phyloP scores from a whole-genome alignment of 1,139 yeast species.

The Debaryomyces udenii region DNA sequence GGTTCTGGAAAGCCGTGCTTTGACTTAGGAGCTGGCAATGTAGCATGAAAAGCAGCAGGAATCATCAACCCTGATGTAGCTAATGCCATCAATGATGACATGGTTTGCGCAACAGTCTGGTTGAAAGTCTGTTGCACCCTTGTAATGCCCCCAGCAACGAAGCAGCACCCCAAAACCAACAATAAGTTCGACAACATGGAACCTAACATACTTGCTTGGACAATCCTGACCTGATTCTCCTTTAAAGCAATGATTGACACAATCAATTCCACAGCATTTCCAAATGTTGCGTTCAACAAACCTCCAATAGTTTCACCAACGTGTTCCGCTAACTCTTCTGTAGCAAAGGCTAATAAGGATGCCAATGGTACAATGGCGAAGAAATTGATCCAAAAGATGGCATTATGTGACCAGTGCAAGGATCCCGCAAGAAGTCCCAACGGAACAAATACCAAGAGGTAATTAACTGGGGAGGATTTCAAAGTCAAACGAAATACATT shows the following conservation, averaged over 20 bases:
- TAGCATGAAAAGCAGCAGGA: slow-evolving; percentile 95
- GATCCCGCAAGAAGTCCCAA: slow-evolving; percentile 77
- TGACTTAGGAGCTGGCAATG: slow-evolving; percentile 57
- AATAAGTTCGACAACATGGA: slow-evolving; percentile 84
- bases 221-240: slow-evolving; percentile 87
- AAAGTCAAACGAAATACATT: slow-evolving; percentile 34
- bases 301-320: slow-evolving; percentile 94
- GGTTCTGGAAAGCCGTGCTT: slow-evolving; percentile 44
- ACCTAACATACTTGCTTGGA: slow-evolving; percentile 96
- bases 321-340: slow-evolving; percentile 86
- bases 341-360: slow-evolving; percentile 83
- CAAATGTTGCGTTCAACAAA: slow-evolving; percentile 90
- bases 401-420: slow-evolving; percentile 57
- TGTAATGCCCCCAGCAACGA: slow-evolving; percentile 88
- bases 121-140: slow-evolving; percentile 86
- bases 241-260: slow-evolving; percentile 87
- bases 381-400: slow-evolving; percentile 75
- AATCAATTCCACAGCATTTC: slow-evolving; percentile 91
- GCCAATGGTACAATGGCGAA: slow-evolving; percentile 93
- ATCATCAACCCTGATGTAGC: slow-evolving; percentile 85
- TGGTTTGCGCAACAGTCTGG: slow-evolving; percentile 96
- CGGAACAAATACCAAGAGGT: slow-evolving; percentile 80
- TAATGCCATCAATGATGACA: slow-evolving; percentile 90
- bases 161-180: slow-evolving; percentile 93
- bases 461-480: slow-evolving; percentile 74